Base-by-base conservation (phyloP, 495 filamentous ascomycete species). In the Bathelium albidoporum region DNA sequence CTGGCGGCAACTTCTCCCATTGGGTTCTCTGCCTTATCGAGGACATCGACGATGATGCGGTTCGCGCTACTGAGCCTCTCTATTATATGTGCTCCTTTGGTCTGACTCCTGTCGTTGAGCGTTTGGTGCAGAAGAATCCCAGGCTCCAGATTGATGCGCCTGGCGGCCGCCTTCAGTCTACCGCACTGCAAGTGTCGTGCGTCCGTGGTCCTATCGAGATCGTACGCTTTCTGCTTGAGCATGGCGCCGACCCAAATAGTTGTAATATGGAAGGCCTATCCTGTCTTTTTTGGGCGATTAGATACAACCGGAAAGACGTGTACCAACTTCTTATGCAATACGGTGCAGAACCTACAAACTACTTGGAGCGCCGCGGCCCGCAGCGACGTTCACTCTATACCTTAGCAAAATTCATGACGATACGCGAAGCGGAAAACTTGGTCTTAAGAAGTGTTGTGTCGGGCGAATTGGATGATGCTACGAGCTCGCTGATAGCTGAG, bases 1-100 rank as follows among this genome's bases (percentile, higher is more conserved):
- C 14, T 32, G 34, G 60, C 31, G 22, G 34, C 24, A 52, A 52
- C 20, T 62, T 32, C 60, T 29, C 36, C 10, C 43, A 32, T 31
- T 62, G 60, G 43, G 28, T 52, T 32, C 60, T 55, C 49, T 55
- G 49, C 49, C 49, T 55, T 24, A 55, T 55, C 10, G 12, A 12
- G 29, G 24, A 29, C 22, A 7, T 5, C 16, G 49, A 32, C 5
- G 49, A 55, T 16, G 16, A 16, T 0, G 10, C 20, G 4, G 29
- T 55, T 16, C 49, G 49, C 49, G 49, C 49, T 29, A 28, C 49
- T 9, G 22, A 55, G 24, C 49, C 49, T 11, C 49, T 55, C 24
- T 55, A 55, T 29, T 55, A 55, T 24, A 26, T 55, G 49, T 55
- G 22, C 20, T 55, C 49, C 9, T 55, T 55, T 29, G 49, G 49